These are phyloP conservation scores for Paraphaeosphaeria sporulosa DNA, from an alignment of 2,329 filamentous ascomycete genomes.

Conservation along the genomic window DNA sequence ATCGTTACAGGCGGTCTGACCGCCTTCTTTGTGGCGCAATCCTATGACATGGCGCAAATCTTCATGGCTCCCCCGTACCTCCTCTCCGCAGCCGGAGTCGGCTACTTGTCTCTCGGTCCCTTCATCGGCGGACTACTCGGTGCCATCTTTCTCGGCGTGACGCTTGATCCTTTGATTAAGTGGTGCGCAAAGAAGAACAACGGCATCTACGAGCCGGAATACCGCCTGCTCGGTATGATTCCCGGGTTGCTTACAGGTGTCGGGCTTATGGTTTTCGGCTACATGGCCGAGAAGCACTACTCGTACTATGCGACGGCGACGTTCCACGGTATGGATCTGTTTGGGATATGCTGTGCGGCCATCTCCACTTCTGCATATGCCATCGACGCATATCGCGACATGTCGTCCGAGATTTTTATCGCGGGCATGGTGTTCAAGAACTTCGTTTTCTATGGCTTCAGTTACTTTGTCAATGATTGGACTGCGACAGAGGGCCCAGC, in stretches of 20 bases:
- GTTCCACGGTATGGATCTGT: conserved; percentile 44
- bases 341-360: conserved; percentile 43
- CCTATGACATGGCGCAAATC: conserved; percentile 55
- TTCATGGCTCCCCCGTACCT: conserved; percentile 59
- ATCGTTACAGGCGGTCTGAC: conserved; percentile 55
- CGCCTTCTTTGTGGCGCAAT: conserved; percentile 54
- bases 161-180: conserved; percentile 49
- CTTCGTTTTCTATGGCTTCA: conserved; percentile 54
- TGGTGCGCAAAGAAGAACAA: conserved; percentile 58
- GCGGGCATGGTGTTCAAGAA: conserved; percentile 56
- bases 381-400: conserved; percentile 51
- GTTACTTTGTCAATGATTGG: conserved; percentile 56
- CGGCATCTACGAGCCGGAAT: conserved; percentile 64
- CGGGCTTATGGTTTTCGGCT: conserved; percentile 52
- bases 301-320: conserved; percentile 43
- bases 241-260: conserved; percentile 44
- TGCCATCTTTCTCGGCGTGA: conserved; percentile 41
- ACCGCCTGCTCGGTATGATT: conserved; percentile 53
- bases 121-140: conserved; percentile 51
- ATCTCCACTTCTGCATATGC: conserved; percentile 47
- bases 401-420: conserved; percentile 55
- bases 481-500: conserved; percentile 45
- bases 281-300: conserved; percentile 34
- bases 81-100: conserved; percentile 51
- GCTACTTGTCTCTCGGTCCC: conserved; percentile 53